phyloP scores from a whole-genome alignment of 768 basidiomycete species.

The Tulasnella sp. region DNA sequence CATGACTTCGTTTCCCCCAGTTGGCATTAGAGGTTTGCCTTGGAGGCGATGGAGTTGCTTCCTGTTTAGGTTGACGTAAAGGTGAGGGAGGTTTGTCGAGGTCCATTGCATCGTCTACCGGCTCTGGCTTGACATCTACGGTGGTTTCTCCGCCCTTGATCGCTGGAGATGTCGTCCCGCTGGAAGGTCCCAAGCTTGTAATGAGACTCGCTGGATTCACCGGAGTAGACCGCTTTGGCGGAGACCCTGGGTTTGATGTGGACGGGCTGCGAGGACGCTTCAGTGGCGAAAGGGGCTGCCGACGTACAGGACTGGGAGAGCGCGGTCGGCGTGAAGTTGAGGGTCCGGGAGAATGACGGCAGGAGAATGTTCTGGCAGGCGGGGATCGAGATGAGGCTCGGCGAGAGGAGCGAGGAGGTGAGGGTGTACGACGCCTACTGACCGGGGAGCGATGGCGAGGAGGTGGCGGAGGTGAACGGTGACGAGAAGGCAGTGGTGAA shows the following conservation, averaged over 20 bases:
- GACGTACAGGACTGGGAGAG: background rate
- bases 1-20: background rate
- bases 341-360: constrained; percentile 14
- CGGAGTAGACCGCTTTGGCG: background rate
- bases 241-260: constrained; percentile 5
- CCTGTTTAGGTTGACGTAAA: no score
- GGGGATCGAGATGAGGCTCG: background rate
- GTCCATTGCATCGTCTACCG: background rate
- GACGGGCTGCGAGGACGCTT: background rate
- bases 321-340: background rate
- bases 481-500: constrained; percentile 5
- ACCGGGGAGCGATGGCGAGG: no score
- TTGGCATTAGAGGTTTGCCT: background rate
- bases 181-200: no score
- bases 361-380: constrained; percentile 6
- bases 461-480: background rate
- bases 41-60: no score
- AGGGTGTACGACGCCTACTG: background rate
- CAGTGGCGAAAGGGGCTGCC: background rate
- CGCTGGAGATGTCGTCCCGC: background rate
- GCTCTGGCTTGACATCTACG: background rate
- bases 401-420: constrained; percentile 1
- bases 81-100: no score
- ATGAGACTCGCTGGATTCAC: background rate
- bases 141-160: background rate